Percentiles rank a stretch among this genome's conserved stretches.
Conservation (phyloP, 441 rosid species). For the Croton setiger region DNA sequence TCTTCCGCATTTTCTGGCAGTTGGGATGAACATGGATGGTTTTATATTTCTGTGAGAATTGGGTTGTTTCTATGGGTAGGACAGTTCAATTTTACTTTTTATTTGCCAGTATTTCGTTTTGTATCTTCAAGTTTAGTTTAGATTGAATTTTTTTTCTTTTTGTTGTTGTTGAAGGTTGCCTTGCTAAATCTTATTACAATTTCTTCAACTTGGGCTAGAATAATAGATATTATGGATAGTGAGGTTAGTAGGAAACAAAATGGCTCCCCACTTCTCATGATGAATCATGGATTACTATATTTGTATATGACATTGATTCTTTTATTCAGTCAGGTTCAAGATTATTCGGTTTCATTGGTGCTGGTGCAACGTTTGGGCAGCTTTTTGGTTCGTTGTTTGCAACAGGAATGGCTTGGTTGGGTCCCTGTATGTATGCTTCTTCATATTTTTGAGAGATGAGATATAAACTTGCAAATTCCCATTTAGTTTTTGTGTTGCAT, state of each 20-base stretch:
- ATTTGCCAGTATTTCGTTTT: neutral
- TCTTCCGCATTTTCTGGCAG: conserved; percentile 31
- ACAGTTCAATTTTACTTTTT: conserved; percentile 6
- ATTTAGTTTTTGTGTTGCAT: conserved; percentile 15
- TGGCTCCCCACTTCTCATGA: neutral
- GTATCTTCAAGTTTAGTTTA: conserved; percentile 15
- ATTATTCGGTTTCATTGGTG: conserved; percentile 95
- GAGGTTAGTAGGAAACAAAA: conserved; percentile 52
- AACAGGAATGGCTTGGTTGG: conserved; percentile 80
- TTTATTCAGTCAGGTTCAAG: conserved; percentile 91
- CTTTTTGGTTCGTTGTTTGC: conserved; percentile 93
- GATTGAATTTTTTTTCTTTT: neutral
- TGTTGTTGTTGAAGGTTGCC: conserved; percentile 51
- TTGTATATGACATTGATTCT: conserved; percentile 31
- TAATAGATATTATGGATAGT: conserved; percentile 86
- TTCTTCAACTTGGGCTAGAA: conserved; percentile 96
- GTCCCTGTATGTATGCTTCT: conserved; percentile 60
- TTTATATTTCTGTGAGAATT: conserved; percentile 73
- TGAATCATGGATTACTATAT: conserved; percentile 11
- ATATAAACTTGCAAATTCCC: neutral
- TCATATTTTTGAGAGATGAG: conserved; percentile 13
- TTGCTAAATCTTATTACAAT: conserved; percentile 87
- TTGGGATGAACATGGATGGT: conserved; percentile 63
- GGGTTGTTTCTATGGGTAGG: conserved; percentile 92
- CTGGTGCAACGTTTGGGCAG: conserved; percentile 97